Base-by-base conservation (phyloP, 2,329 filamentous ascomycete species). In the Pseudophaeomoniella oleicola region DNA sequence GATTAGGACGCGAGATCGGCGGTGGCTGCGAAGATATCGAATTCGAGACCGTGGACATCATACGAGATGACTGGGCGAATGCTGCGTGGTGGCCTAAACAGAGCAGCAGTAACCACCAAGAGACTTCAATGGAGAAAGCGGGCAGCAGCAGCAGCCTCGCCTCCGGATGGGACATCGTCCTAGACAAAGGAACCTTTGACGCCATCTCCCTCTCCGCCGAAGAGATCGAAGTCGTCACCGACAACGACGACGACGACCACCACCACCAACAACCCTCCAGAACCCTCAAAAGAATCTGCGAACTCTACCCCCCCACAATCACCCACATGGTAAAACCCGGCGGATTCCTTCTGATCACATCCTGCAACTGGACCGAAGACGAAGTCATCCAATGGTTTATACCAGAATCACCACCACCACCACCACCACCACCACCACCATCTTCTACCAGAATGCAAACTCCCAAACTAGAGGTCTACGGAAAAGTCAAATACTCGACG, bases 181-280 rank as follows among this genome's bases (percentile, higher is more conserved):
- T 94, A n/a, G 90, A 98, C 60, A 98, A 98, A 62, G 90, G 90
- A 32, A 98, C 90, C 1, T 98, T 96, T 55, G 90, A 98, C 63
- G 90, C 90, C 9, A 81, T 98, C 19, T 86, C 78, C 35, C 64
- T 96, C n/a, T 60, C 57, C 11, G 57, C 49, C 6, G 56, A 60
- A 40, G 50, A 44, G 5, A 37, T 48, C 36, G 37, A 35, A 13
- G 43, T 42, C 12, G 27, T 18, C 13, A 33, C 34, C 16, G 32
- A 39, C n/a, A 30, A 35, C 5, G 33, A 71, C 1, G 38, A 42
- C n/a, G 30, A 36, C 9, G 43, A 49, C 13, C 40, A 45, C 36
- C 62, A 72, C 16, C 14, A 6, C 6, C 14, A 6, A 32, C 31
- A 6, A 32, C n/a, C 31, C 6, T 14, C n/a, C 5, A 9, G 16